Percentiles rank a stretch among this genome's conserved stretches.
Conservation (phyloP, 352 stramenopile species). For the Globisporangium carolinianum region DNA sequence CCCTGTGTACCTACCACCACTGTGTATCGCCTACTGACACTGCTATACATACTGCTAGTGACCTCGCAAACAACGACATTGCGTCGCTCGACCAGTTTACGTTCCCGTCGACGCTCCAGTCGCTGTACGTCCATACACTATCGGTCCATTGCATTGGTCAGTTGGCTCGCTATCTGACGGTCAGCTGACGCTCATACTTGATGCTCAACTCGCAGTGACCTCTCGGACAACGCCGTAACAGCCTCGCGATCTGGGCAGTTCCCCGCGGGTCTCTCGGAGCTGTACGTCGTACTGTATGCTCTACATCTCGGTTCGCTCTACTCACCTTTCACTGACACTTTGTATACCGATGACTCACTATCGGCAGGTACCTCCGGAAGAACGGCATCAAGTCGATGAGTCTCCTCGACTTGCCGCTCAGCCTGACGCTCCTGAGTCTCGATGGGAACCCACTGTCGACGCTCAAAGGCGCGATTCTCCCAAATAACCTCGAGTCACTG, state of each 20-base stretch:
- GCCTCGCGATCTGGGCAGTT: constrained; percentile 10
- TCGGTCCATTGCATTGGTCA: background rate
- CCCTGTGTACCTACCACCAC: background rate
- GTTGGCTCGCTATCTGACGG: background rate
- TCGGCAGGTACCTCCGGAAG: constrained; percentile 11
- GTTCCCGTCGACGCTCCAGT: constrained; percentile 19
- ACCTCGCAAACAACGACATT: constrained; percentile 28
- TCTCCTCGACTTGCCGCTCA: constrained; percentile 14
- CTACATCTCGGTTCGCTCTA: background rate
- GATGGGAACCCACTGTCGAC: constrained; percentile 31
- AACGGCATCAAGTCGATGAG: constrained; percentile 7
- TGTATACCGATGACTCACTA: no score
- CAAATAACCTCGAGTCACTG: constrained; percentile 29
- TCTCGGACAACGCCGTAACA: constrained; percentile 15
- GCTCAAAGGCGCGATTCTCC: constrained; percentile 34
- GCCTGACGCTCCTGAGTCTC: constrained; percentile 15
- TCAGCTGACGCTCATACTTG: background rate
- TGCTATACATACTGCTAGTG: constrained; percentile 5
- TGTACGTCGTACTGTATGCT: background rate
- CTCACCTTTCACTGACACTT: background rate
- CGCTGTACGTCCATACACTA: constrained; percentile 14
- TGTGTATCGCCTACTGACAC: background rate
- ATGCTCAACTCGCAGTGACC: background rate
- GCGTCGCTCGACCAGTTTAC: constrained; percentile 16
- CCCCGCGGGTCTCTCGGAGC: constrained; percentile 4